A percentile compares a stretch with the other conserved stretches of the same genome.
These are phyloP conservation scores for Protomyces lactucae-debilis DNA, from an alignment of 1,139 yeast genomes.

Conservation along the genomic window DNA sequence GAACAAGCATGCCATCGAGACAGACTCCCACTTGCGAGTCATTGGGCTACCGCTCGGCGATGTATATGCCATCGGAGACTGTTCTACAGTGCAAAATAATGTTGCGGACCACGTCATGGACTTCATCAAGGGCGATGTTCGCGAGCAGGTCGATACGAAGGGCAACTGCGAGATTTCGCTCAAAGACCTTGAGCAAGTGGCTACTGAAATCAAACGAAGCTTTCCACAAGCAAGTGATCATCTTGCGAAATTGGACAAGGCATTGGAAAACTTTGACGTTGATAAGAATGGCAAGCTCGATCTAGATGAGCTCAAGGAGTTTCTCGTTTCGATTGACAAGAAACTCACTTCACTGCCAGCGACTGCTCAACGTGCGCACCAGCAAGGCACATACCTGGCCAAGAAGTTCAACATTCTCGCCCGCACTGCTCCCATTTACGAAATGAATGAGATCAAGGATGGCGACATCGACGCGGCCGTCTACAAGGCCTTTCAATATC, in stretches of 20 bases:
- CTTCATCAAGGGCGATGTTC: conserved; percentile 34
- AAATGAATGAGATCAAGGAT: conserved; percentile 44
- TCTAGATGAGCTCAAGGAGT: conserved; percentile 47
- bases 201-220: conserved; percentile 46
- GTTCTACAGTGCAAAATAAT: conserved; percentile 57
- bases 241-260: conserved; percentile 47
- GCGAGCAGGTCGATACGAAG: conserved; percentile 5
- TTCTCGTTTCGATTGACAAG: conserved; percentile 52
- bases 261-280: conserved; percentile 50
- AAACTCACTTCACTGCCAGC: conserved; percentile 62
- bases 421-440: conserved; percentile 38
- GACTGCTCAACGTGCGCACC: conserved; percentile 64
- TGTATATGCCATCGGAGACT: conserved; percentile 61
- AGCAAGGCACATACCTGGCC: conserved; percentile 59
- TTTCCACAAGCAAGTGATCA: conserved; percentile 59
- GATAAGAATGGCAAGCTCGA: conserved; percentile 48
- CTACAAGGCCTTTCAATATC: conserved; percentile 53
- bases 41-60: conserved; percentile 58
- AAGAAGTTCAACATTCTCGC: conserved; percentile 52
- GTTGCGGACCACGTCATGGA: conserved; percentile 49
- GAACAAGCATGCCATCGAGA: conserved; percentile 59
- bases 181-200: conserved; percentile 47
- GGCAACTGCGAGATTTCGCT: conserved; percentile 46
- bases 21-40: conserved; percentile 60
- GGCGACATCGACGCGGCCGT: conserved; percentile 55